These are phyloP conservation scores for Stereocaulon alpinum DNA, from an alignment of 495 filamentous ascomycete genomes.

Conservation along the genomic window DNA sequence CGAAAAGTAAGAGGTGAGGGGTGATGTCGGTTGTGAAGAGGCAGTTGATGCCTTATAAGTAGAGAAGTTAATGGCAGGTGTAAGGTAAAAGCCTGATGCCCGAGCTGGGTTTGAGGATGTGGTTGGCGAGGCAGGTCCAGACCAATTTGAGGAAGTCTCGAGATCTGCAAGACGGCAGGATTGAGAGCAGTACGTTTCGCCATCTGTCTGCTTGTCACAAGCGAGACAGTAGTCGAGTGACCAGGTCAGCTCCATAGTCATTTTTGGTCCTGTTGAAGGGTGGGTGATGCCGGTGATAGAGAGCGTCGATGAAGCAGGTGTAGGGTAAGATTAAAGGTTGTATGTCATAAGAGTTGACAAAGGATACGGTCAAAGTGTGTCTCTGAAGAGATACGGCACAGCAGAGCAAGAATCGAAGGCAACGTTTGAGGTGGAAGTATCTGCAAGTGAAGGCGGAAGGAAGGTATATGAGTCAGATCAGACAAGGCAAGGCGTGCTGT, in stretches of 20 bases:
- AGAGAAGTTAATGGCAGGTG: conserved; percentile 59
- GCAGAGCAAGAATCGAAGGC: neutral
- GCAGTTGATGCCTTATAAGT: conserved; percentile 34
- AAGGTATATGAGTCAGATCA: conserved; percentile 15
- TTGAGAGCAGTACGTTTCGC: conserved; percentile 82
- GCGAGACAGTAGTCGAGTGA: conserved; percentile 87
- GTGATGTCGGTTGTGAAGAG: conserved; percentile 17
- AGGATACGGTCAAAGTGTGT: neutral
- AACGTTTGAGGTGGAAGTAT: neutral
- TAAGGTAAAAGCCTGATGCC: conserved; percentile 49
- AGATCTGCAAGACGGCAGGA: conserved; percentile 81
- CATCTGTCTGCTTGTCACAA: conserved; percentile 80
- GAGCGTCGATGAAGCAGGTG: neutral
- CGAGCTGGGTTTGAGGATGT: conserved; percentile 27
- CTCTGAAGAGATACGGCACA: neutral
- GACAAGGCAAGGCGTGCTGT: neutral
- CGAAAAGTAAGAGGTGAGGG: conserved; percentile 24
- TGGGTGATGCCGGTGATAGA: conserved; percentile 1
- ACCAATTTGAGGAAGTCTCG: conserved; percentile 53
- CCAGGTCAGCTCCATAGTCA: conserved; percentile 70
- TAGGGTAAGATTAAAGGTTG: neutral
- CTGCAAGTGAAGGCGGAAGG: conserved; percentile 2
- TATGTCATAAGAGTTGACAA: neutral
- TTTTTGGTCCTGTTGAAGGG: conserved; percentile 17
- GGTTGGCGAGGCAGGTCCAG: conserved; percentile 44